Conservation (phyloP, 306 rosid species). For the Hylodesmum podocarpum region DNA sequence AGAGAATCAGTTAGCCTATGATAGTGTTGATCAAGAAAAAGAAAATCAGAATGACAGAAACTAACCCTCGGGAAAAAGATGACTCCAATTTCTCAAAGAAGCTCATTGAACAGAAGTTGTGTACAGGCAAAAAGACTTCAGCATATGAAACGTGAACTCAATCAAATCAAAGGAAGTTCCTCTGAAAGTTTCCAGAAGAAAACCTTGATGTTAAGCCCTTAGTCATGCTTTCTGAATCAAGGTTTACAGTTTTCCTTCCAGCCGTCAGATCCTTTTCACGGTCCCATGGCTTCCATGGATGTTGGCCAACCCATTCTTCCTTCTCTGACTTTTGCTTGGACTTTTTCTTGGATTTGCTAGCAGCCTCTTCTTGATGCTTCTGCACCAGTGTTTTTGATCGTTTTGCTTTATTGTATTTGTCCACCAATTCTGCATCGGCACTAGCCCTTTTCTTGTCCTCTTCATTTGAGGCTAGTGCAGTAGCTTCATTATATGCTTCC, state of each 20-base stretch:
- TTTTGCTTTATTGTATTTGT: constrained; percentile 74
- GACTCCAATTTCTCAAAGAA: constrained; percentile 16
- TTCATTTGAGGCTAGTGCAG: constrained; percentile 77
- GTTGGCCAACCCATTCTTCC: constrained; percentile 84
- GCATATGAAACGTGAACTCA: neutral
- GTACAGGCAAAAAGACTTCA: constrained; percentile 15
- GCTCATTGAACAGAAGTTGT: neutral
- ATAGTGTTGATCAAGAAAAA: neutral
- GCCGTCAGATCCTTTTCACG: constrained; percentile 86
- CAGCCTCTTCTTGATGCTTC: constrained; percentile 61
- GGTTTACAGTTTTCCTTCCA: constrained; percentile 69
- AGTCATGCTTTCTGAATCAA: constrained; percentile 73
- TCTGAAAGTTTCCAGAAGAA: constrained; percentile 73
- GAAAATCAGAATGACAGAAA: constrained; percentile 1
- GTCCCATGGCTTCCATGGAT: constrained; percentile 99
- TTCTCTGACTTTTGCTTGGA: constrained; percentile 50
- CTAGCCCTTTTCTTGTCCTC: constrained; percentile 50
- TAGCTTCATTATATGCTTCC: constrained; percentile 85
- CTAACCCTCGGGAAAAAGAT: constrained; percentile 23
- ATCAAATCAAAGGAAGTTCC: constrained; percentile 70
- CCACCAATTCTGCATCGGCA: constrained; percentile 82
- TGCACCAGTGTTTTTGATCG: constrained; percentile 79
- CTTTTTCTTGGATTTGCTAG: constrained; percentile 63
- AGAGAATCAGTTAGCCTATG: constrained; percentile 19
- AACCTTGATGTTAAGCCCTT: constrained; percentile 76